These are phyloP conservation scores for Wallemia mellicola DNA, from an alignment of 1,284 basidiomycete genomes.

Conservation along the genomic window DNA sequence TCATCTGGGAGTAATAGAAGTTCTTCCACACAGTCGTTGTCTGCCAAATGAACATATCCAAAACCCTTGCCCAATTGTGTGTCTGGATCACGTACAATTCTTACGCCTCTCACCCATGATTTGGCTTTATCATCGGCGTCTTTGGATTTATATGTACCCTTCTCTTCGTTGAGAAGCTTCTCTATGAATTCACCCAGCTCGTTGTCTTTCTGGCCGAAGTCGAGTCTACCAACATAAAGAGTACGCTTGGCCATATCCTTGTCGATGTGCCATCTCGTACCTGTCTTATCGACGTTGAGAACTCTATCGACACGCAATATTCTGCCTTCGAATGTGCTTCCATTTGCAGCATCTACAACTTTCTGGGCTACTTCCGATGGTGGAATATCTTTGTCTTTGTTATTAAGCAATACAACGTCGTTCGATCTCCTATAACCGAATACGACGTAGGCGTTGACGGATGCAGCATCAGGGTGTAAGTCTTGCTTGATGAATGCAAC, in stretches of 20 bases:
- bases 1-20: constrained; percentile 38
- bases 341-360: constrained; percentile 34
- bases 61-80: constrained; percentile 96
- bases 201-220: constrained; percentile 73
- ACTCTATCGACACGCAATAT: constrained; percentile 43
- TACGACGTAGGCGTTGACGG: constrained; percentile 59
- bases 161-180: constrained; percentile 37
- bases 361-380: constrained; percentile 39
- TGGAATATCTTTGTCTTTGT: constrained; percentile 25
- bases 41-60: constrained; percentile 66
- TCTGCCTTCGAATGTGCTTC: constrained; percentile 38
- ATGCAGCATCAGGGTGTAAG: constrained; percentile 36
- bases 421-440: constrained; percentile 35
- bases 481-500: constrained; percentile 82
- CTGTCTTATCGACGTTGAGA: constrained; percentile 11
- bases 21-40: constrained; percentile 65
- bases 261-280: constrained; percentile 19
- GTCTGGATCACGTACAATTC: constrained; percentile 65
- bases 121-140: constrained; percentile 8
- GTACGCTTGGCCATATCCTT: constrained; percentile 32
- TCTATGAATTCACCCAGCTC: constrained; percentile 70
- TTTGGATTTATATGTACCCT: constrained; percentile 21
- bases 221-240: constrained; percentile 72
- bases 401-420: constrained; percentile 24
- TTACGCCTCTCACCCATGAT: constrained; percentile 50